These are phyloP conservation scores for Lasiodiplodia theobromae DNA, from an alignment of 2,329 filamentous ascomycete genomes.

Conservation along the genomic window DNA sequence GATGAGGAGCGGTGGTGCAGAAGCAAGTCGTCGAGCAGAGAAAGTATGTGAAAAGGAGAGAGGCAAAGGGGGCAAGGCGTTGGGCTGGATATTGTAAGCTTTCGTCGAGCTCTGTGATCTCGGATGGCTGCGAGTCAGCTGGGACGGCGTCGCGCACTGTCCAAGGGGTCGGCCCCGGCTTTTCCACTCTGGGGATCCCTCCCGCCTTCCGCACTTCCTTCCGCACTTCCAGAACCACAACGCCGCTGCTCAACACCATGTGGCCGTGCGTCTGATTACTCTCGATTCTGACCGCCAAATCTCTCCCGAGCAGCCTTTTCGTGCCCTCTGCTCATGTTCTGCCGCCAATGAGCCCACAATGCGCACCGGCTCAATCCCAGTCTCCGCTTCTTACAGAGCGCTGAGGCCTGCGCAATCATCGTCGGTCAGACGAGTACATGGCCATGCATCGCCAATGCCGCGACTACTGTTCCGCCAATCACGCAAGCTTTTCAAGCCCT, in stretches of 20 bases:
- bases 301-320: neutral
- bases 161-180: slow-evolving; percentile 20
- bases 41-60: neutral
- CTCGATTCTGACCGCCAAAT: neutral
- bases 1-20: neutral
- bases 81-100: slow-evolving; percentile 19
- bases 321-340: neutral
- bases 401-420: neutral
- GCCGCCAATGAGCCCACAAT: slow-evolving; percentile 9
- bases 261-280: neutral
- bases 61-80: neutral
- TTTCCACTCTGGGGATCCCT: slow-evolving; percentile 16
- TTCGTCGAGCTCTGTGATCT: slow-evolving; percentile 26
- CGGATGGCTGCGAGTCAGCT: slow-evolving; percentile 11
- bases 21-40: neutral
- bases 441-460: neutral
- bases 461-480: neutral
- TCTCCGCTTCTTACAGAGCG: neutral
- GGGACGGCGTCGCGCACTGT: slow-evolving; percentile 18
- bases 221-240: neutral
- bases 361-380: neutral
- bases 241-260: slow-evolving; percentile 14
- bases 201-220: neutral
- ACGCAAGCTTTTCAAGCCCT: neutral
- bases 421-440: neutral